Evolutionary conservation across 345 rosid species (phyloP), one percentile per base, ranked within the genome.

Genomic region (Laguncularia racemosa): DNA sequence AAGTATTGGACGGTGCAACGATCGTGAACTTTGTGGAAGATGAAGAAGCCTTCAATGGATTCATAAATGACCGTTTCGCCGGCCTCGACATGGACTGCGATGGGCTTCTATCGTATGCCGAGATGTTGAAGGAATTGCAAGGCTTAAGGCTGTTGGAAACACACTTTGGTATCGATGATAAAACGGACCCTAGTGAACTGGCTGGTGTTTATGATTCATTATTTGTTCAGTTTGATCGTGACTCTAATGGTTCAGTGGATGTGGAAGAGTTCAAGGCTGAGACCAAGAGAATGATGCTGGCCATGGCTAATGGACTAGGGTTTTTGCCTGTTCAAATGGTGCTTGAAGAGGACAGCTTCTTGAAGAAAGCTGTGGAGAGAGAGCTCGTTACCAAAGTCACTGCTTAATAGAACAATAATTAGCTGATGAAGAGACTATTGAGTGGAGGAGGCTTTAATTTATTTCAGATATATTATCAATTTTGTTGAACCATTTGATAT

Each of bases 241-340:
- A 77, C 73, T 56, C 58, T 28, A 71, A 73, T 18, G 81, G 76
- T 6, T 44, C 48, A 2, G 67, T 68, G 19, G 80, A 78, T 63
- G 48, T 72, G 48, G 72, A 77, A 44, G 84, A 80, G 80, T 76
- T 73, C 60, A 73, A 58, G 77, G 55, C 61, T 10, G 81, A 79
- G 76, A 79, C 70, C 4, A 71, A 68, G 69, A 50, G 56, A 21
- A 77, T 77, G 72, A 61, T 74, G 84, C 62, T 76, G 14, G 80
- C 80, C 15, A 72, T 79, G 77, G 81, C 83, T 11, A 64, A 46
- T 16, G 86, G 77, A 15, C 44, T 81, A 44, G 79, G 84, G 12
- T 76, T 76, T 70, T 60, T 75, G 72, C 76, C 89, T 2, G 58
- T 74, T 28, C 78, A 74, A 50, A 81, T 78, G 84, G 71, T 63